phyloP scores from a whole-genome alignment of 2,329 filamentous ascomycete genomes.

The Pezicula radicicola region DNA sequence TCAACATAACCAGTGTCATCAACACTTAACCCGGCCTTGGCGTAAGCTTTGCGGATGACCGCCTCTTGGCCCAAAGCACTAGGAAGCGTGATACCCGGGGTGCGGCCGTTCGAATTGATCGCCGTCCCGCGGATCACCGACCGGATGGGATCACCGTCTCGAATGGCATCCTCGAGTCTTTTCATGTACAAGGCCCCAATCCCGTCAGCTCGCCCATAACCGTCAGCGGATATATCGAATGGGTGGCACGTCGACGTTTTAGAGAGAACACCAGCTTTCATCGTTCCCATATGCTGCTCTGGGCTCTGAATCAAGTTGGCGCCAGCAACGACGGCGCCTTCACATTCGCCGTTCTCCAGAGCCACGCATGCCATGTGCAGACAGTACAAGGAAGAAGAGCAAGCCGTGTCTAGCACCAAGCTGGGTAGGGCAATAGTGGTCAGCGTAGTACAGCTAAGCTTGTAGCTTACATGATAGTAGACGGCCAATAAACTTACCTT shows the following conservation, averaged over 20 bases:
- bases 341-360: slow-evolving; percentile 41
- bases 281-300: slow-evolving; percentile 12
- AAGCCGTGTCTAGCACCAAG: slow-evolving; percentile 40
- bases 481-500: no score
- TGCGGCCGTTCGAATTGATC: slow-evolving; percentile 56
- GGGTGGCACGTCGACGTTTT: slow-evolving; percentile 50
- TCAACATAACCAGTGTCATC: slow-evolving; percentile 21
- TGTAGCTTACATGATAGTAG: no score
- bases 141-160: no score
- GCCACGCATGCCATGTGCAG: slow-evolving; percentile 50
- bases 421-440: no score
- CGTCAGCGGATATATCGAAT: slow-evolving; percentile 57
- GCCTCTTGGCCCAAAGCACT: slow-evolving; percentile 37
- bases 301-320: slow-evolving; percentile 14
- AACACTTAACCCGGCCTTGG: slow-evolving; percentile 1
- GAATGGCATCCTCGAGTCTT: slow-evolving; percentile 51
- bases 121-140: slow-evolving; percentile 51
- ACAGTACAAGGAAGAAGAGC: slow-evolving; percentile 53
- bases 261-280: slow-evolving; percentile 13
- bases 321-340: slow-evolving; percentile 15
- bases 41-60: slow-evolving; percentile 6
- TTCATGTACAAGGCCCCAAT: slow-evolving; percentile 57
- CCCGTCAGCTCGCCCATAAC: slow-evolving; percentile 63
- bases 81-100: slow-evolving; percentile 53
- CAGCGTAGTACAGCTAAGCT: no score